phyloP scores from a whole-genome alignment of 2,329 filamentous ascomycete species.

The Trichoderma hamatum region DNA sequence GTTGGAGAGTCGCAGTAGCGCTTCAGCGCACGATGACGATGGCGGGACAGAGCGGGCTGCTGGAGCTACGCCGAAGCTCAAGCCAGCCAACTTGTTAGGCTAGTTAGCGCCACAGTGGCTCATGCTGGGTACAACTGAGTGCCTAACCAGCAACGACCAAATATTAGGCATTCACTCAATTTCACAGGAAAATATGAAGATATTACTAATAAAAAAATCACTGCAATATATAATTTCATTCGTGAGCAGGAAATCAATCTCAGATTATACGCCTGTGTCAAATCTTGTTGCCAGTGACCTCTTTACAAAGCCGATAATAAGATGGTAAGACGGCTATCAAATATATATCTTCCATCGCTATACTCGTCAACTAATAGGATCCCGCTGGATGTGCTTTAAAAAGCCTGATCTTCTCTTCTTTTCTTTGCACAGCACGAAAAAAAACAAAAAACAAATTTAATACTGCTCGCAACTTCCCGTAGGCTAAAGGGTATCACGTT shows the following conservation, averaged over 20 bases:
- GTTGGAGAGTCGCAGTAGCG: slow-evolving; percentile 22
- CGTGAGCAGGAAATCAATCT: background rate
- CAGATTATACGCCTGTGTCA: background rate
- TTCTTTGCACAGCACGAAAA: slow-evolving; percentile 6
- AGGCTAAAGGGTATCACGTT: slow-evolving; percentile 38
- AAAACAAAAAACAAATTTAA: slow-evolving; percentile 2
- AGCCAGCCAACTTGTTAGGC: background rate
- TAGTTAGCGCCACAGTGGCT: slow-evolving; percentile 33
- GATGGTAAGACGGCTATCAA: background rate
- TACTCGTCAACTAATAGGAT: background rate
- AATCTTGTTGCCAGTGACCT: background rate
- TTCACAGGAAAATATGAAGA: background rate
- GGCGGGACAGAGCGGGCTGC: slow-evolving; percentile 32
- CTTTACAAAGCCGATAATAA: background rate
- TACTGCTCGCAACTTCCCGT: slow-evolving; percentile 22
- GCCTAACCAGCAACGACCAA: background rate
- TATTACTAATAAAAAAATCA: background rate
- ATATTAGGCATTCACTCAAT: background rate
- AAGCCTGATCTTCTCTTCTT: background rate
- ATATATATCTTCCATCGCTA: background rate
- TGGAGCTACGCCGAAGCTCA: slow-evolving; percentile 18
- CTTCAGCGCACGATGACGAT: slow-evolving; percentile 38
- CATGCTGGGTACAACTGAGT: background rate
- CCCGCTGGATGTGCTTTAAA: slow-evolving; percentile 3
- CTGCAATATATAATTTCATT: background rate